Evolutionary conservation across 192 early-diverging fungal genomes (phyloP), one percentile per base, ranked within the genome.

Genomic region (Backusella parvicylindrica): DNA sequence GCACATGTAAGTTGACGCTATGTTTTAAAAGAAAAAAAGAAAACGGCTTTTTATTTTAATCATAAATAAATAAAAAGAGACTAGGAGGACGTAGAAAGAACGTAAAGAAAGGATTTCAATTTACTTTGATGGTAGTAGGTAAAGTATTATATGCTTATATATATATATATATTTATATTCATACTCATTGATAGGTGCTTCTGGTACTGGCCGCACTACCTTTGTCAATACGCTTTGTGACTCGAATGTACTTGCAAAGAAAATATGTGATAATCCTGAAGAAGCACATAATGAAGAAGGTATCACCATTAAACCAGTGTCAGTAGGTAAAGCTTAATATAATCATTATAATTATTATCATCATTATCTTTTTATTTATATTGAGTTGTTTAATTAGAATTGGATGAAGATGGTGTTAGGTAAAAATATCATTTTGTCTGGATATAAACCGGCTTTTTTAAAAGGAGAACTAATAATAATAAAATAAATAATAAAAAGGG

Each of bases 181-280:
- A 56, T 35, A 36, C 40, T 26, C 26, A 37, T 40, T 35, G 6
- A 32, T 75, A 94, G 95, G 95, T 72, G 91, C 94, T 41, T 95
- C 97, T 15, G 98, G 98, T 40, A 89, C 97, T 28, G 98, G 98
- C n/a, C 96, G 97, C 73, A 95, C 96, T 63, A 99, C 98, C 43
- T 98, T 99, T 87, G 91, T 98, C 64, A 99, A 99, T 88, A 98
- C 98, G 9, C 88, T 99, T 38, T 99, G 97, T 84, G 95, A 95
- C 82, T 86, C 87, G 65, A 78, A 60, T 74, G 91, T 94, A 40
- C 85, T 96, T 28, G 83, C 89, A 18, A 85, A 95, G 49, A 86
- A 85, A 37, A 90, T 92, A 37, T 71, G 84, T 28, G 87, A 87
- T 63, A 86, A 85, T 70, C 88, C 92, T 36, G 91, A 94, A 67